phyloP scores from a whole-genome alignment of 805 yeast genomes.

The Zygoascus biomembranicola region DNA sequence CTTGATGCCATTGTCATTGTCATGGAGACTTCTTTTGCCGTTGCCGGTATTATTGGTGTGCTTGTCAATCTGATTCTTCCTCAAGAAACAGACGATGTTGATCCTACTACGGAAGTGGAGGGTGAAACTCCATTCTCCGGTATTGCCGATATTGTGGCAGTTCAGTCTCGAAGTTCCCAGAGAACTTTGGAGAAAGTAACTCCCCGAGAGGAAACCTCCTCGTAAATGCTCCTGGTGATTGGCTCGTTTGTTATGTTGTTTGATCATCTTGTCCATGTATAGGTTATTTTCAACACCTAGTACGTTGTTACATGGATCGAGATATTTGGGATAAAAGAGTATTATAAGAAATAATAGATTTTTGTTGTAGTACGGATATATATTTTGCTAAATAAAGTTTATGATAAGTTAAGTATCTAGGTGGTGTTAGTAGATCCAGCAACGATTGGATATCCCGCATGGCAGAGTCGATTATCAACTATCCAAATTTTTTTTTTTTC shows the following conservation, averaged over 20 bases:
- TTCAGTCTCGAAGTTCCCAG: not conserved
- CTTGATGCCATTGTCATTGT: slow-evolving; percentile 60
- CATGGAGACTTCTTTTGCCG: slow-evolving; percentile 66
- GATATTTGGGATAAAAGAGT: not conserved
- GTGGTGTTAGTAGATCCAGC: too few species aligned
- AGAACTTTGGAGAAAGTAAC: not conserved
- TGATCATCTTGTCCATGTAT: not conserved
- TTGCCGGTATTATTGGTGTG: slow-evolving; percentile 58
- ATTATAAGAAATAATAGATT: not conserved
- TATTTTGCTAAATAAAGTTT: too few species aligned
- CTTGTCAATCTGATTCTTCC: slow-evolving; percentile 56
- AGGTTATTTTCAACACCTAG: not conserved
- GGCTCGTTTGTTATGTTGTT: not conserved
- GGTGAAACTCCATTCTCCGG: slow-evolving; percentile 1
- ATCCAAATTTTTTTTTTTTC: too few species aligned
- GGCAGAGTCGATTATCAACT: too few species aligned
- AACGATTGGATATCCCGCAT: too few species aligned
- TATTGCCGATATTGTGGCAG: not conserved
- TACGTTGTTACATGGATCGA: not conserved
- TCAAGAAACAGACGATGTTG: slow-evolving; percentile 34
- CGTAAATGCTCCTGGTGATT: too few species aligned
- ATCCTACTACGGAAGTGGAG: slow-evolving; percentile 4
- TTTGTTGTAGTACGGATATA: not conserved
- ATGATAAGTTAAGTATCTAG: too few species aligned
- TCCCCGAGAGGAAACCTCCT: not conserved